Conservation (phyloP, 257 asterid species). For the Anisodus acutangulus region DNA sequence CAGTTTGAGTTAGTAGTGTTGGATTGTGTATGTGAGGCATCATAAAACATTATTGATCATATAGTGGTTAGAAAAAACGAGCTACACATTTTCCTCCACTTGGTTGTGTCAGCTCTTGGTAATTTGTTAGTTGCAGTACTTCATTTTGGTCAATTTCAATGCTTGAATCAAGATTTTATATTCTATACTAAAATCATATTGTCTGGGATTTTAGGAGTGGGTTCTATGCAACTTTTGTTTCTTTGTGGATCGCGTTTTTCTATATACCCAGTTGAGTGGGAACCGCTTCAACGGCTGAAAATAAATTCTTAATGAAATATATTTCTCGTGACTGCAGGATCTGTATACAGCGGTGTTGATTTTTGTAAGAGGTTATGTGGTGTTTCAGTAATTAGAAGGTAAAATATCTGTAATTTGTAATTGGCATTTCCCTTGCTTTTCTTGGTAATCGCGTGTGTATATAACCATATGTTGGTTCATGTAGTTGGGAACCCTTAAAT, state of each 20-base stretch:
- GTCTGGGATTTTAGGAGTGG: conserved; percentile 5
- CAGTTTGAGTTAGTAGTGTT: conserved; percentile 18
- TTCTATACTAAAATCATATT: conserved; percentile 2
- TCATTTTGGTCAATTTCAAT: conserved; percentile 23
- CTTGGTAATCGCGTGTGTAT: background rate
- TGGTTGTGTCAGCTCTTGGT: background rate
- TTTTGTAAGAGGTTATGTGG: conserved; percentile 98
- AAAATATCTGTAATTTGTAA: conserved; percentile 9
- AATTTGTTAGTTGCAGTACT: background rate
- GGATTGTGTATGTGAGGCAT: conserved; percentile 3
- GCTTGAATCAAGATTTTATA: background rate
- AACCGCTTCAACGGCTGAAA: background rate
- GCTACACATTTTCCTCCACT: background rate
- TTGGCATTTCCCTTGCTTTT: background rate
- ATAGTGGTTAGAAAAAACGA: background rate
- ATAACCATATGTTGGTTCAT: background rate
- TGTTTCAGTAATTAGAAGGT: conserved; percentile 96
- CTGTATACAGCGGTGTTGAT: conserved; percentile 96
- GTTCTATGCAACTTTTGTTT: background rate
- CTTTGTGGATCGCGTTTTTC: background rate
- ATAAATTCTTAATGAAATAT: conserved; percentile 9
- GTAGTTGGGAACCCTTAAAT: background rate
- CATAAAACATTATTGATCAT: conserved; percentile 9
- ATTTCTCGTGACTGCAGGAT: conserved; percentile 56
- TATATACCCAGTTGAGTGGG: background rate